Percentiles rank a stretch among this genome's conserved stretches.
phyloP scores from a whole-genome alignment of 2,329 filamentous ascomycete genomes.

The Dothistroma pini region DNA sequence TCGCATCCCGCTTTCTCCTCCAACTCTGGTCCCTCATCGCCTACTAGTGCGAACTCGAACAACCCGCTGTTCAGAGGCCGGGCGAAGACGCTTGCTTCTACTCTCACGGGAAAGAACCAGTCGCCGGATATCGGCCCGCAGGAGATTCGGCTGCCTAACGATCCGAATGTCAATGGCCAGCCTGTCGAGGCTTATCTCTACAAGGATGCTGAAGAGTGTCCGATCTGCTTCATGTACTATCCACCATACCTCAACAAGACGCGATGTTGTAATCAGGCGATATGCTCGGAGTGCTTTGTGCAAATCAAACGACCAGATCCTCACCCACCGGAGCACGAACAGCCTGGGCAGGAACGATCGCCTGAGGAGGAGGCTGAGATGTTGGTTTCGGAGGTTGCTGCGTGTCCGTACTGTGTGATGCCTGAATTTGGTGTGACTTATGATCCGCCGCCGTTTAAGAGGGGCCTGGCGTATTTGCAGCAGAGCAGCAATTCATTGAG shows the following conservation, averaged over 20 bases:
- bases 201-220: conserved; percentile 85
- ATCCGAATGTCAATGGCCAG: conserved; percentile 91
- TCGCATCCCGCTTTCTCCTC: conserved; percentile 57
- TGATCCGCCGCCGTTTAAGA: conserved; percentile 79
- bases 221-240: conserved; percentile 95
- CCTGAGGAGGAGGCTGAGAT: conserved; percentile 53
- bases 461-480: conserved; percentile 69
- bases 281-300: conserved; percentile 98
- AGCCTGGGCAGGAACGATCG: conserved; percentile 33
- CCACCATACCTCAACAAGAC: conserved; percentile 93
- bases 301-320: conserved; percentile 96
- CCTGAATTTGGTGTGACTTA: conserved; percentile 97
- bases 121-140: conserved; percentile 66
- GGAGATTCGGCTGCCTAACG: conserved; percentile 74
- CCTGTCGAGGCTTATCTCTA: conserved; percentile 90
- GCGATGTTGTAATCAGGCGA: conserved; percentile 89
- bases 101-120: conserved; percentile 67
- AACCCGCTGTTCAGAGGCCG: conserved; percentile 68
- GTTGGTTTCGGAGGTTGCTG: conserved; percentile 84
- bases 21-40: conserved; percentile 45
- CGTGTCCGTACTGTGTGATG: conserved; percentile 92
- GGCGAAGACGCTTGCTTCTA: conserved; percentile 81
- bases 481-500: conserved; percentile 49
- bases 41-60: conserved; percentile 40
- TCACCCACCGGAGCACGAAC: conserved; percentile 69